Base-by-base conservation (phyloP, 768 basidiomycete species). In the Jaapia argillacea region DNA sequence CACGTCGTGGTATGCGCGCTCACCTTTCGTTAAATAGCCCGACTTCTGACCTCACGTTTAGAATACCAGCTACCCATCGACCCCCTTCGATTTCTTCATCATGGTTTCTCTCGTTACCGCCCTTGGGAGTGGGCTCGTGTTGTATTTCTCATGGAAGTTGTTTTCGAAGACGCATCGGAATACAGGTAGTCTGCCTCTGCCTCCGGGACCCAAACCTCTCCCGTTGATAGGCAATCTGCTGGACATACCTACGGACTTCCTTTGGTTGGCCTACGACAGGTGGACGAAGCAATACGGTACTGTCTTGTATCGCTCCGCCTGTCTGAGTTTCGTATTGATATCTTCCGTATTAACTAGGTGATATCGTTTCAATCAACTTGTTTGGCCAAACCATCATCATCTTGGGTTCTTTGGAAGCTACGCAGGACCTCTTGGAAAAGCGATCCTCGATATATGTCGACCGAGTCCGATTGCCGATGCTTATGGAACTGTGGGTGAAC, bases 401-500 rank as follows among this genome's bases (percentile, higher is more conserved):
- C 38, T 38, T 56, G 5, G 40, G 45, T 16, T 42, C 41, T 7
- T 35, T 41, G 6, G 28, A 48, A 21, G 45, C 47, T 10, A 42
- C 52, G 6, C 36, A 41, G 31, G 51, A 56, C 31, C 43, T 52
- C 2, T 45, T 56, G 4, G 54, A 56, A n/a, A 51, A 50, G 35
- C 46, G 47, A 1, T 47, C 52, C 14, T 41, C 41, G 28, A 48
- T 42, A 36, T 51, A 54, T 21, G 48, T 51, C 27, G 45, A 46
- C 40, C 43, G 47, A 12, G 42, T 42, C 6, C 18, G 21, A 24
- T 24, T 24, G 23, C 4, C 25, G 12, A 25, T 38, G 22, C 27
- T 46, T 14, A 36, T 41, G 7, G 27, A 38, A 2, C 35, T 49
- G 49, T 51, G 23, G 5, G 53, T 21, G 16, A 16, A 1, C 20